Evolutionary conservation across 352 stramenopile genomes (phyloP).

Genomic region (Phytopythium vexans): DNA sequence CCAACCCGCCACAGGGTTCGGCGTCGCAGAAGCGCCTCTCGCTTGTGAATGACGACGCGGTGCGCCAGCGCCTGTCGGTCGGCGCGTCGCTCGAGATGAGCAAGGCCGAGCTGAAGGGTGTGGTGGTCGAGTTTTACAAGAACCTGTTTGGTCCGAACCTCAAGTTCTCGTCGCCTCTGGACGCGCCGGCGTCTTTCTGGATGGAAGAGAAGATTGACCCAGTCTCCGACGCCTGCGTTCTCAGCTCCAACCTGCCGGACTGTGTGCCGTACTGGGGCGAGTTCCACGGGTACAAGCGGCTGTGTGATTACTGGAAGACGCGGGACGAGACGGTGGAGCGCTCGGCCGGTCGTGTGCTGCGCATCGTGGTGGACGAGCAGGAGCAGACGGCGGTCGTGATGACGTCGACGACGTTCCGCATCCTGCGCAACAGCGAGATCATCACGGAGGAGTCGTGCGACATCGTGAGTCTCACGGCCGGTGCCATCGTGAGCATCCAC

Average conservation of each 20-base stretch:
- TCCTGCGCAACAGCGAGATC: slow-evolving; percentile 83
- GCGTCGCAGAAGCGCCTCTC: slow-evolving; percentile 56
- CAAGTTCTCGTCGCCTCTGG: slow-evolving; percentile 76
- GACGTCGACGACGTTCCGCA: slow-evolving; percentile 84
- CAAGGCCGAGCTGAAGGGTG: slow-evolving; percentile 72
- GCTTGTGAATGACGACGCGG: slow-evolving; percentile 12
- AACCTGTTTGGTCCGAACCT: slow-evolving; percentile 75
- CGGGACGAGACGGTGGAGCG: slow-evolving; percentile 84
- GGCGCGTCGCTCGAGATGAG: slow-evolving; percentile 36
- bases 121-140: slow-evolving; percentile 78
- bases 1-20: slow-evolving; percentile 11
- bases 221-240: slow-evolving; percentile 60
- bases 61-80: slow-evolving; percentile 13
- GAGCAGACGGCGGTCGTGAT: slow-evolving; percentile 86
- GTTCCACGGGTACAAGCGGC: slow-evolving; percentile 84
- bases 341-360: slow-evolving; percentile 76
- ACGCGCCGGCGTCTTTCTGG: slow-evolving; percentile 76
- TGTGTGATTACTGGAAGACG: slow-evolving; percentile 88
- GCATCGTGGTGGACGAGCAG: slow-evolving; percentile 81
- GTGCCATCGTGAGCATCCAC: slow-evolving; percentile 80
- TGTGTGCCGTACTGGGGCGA: slow-evolving; percentile 87
- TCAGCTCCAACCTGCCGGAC: slow-evolving; percentile 84
- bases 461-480: slow-evolving; percentile 72
- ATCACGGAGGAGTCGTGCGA: slow-evolving; percentile 87
- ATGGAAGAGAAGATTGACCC: slow-evolving; percentile 84